Evolutionary conservation across 768 basidiomycete species (phyloP), one percentile per base, ranked within the genome.

Genomic region (Lactarius hatsudake): DNA sequence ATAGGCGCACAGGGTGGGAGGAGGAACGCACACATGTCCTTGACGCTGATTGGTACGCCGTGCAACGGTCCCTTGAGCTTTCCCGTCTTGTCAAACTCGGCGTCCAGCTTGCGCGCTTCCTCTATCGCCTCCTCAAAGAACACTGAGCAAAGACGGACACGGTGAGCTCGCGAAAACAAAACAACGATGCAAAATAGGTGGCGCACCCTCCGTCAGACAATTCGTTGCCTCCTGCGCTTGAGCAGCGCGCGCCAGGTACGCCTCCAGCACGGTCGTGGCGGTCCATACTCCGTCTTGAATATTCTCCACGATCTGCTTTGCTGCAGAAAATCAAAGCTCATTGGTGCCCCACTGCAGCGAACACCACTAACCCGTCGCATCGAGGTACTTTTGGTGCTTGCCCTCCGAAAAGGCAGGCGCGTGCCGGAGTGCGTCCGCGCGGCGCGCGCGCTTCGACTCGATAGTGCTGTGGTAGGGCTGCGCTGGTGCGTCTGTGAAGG

Each of bases 1-100:
- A 12, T n/a, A 12, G 30, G 38, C 17, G 5, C n/a, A 10, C 26
- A 26, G 38, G 13, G 15, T 28, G 32, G 7, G 38, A 30, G 17
- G 32, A 23, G 30, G 48, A 13, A 66, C 79, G 32, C 67, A 89
- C 88, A 87, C 74, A 83, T 83, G 72, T 94, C 93, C 76, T 94
- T 91, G 75, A 91, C 83, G 73, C 87, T 83, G 66, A 91, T 84
- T 6, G 93, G 93, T 40, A 94, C 85, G 48, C 93, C 93, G 75
- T 94, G 93, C 38, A 94, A 80, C 10, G 85, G 86, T 0, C 91
- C 93, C 26, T 81, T 84, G 59, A 90, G 70, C 66, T 75, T 79
- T 62, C 83, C 82, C 0, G 86, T 88, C 7, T 74, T 69, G 2
- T 82, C 79, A 74, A 87, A 90, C 65, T 91, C 86, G 23, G 77